Evolutionary conservation across 495 filamentous ascomycete species (phyloP).

Genomic region (Xylona heveae): DNA sequence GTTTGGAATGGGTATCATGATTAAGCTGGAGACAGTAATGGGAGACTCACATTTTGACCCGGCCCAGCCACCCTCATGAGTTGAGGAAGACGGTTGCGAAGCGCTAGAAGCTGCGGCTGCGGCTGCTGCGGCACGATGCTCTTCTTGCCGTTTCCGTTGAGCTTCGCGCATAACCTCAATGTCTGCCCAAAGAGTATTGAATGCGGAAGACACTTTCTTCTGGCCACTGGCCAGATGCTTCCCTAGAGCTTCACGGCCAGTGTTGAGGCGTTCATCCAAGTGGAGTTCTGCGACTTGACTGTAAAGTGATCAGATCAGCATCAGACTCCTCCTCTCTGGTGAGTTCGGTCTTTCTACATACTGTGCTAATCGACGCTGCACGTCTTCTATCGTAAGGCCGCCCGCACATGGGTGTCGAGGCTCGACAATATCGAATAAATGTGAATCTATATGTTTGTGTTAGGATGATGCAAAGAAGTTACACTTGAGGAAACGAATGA

Average conservation of each 20-base stretch:
- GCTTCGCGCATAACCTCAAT: constrained; percentile 72
- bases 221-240: constrained; percentile 62
- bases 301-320: constrained; percentile 8
- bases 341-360: constrained; percentile 28
- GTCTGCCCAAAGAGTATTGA: constrained; percentile 74
- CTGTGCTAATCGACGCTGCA: constrained; percentile 73
- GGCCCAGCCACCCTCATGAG: too few relatives aligned
- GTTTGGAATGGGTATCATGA: too few relatives aligned
- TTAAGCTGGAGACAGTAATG: too few relatives aligned
- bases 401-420: constrained; percentile 86
- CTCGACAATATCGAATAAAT: constrained; percentile 85
- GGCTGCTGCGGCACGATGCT: constrained; percentile 18
- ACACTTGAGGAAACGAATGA: not conserved
- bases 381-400: constrained; percentile 85
- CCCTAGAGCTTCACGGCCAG: constrained; percentile 55
- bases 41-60: too few relatives aligned
- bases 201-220: constrained; percentile 63
- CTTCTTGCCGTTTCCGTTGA: constrained; percentile 47
- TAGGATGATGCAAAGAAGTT: not conserved
- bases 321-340: constrained; percentile 1
- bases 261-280: constrained; percentile 63
- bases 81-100: too few relatives aligned
- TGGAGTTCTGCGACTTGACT: constrained; percentile 48
- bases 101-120: constrained; percentile 9
- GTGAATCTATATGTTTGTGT: constrained; percentile 32